Evolutionary conservation across 2,329 filamentous ascomycete genomes (phyloP).

Genomic region (Diplodia sapinea): DNA sequence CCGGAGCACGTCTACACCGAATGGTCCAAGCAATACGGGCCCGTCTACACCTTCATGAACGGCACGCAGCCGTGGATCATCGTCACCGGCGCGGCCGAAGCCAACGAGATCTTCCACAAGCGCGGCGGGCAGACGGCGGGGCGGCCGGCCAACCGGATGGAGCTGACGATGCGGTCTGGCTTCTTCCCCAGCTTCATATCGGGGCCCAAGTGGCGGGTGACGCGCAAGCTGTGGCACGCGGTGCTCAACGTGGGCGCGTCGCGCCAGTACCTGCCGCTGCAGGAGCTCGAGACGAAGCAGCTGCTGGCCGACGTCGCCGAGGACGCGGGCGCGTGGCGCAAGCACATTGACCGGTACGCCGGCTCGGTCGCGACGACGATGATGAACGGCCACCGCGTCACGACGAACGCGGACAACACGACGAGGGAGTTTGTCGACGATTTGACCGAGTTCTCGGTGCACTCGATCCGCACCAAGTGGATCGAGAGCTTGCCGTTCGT

Average conservation of each 20-base stretch:
- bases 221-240: constrained; percentile 31
- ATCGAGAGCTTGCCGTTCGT: constrained; percentile 56
- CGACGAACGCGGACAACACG: background rate
- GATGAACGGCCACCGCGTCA: constrained; percentile 17
- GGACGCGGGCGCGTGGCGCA: background rate
- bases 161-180: constrained; percentile 4
- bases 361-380: constrained; percentile 20
- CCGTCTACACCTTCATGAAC: constrained; percentile 59
- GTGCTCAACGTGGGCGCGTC: constrained; percentile 26
- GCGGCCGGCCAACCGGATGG: constrained; percentile 10
- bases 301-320: constrained; percentile 5
- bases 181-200: constrained; percentile 8
- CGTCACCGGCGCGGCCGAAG: constrained; percentile 5
- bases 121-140: constrained; percentile 3
- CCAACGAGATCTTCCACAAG: constrained; percentile 21
- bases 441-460: background rate
- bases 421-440: background rate
- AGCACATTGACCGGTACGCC: constrained; percentile 6
- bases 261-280: constrained; percentile 29
- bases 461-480: background rate
- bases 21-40: constrained; percentile 60
- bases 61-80: constrained; percentile 42
- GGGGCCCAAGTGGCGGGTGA: constrained; percentile 19
- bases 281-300: constrained; percentile 29
- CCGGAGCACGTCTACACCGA: constrained; percentile 56